Base-by-base conservation (phyloP, 2,329 filamentous ascomycete species). In the Thielaviopsis populi region DNA sequence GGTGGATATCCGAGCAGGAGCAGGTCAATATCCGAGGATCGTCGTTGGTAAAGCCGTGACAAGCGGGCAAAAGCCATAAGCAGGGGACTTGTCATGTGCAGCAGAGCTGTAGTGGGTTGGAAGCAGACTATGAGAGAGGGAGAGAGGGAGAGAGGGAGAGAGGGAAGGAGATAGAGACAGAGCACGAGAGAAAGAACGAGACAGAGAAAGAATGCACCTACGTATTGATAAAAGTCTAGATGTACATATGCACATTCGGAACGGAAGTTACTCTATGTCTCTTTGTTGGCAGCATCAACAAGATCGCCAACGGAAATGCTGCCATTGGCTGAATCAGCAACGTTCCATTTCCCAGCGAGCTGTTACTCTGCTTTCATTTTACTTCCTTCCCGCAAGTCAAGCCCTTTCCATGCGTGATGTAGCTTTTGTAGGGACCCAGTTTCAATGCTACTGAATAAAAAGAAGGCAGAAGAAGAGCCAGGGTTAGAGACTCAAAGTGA, bases 1-100 rank as follows among this genome's bases (percentile, higher is more conserved):
- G 17, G 24, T 37, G 33, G 19, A 37, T 61, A 22, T 48, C 37
- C 41, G 59, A 61, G 59, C 22, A 61, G 59, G 41, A 43, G 40
- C 59, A 48, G 41, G 53, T n/a, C 59, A 46, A 61, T 61, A 46
- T 61, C 59, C 59, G 59, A 61, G 59, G 41, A 61, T 61, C 59
- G 59, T 22, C 41, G 59, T 33, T 27, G 42, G 8, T 33, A 56
- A 37, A 40, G 58, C 37, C 19, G 58, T 37, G 37, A 17, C 37
- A 41, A 60, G 58, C 22, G 37, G 24, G n/a, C 22, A 24, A 13
- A 40, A 43, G 40, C 37, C 37, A 24, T 5, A 27, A 24, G 37
- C 37, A 41, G 24, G 22, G 33, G 37, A 43, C 33, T 37, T 37
- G 33, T 37, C 46, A 24, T n/a, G n/a, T n/a, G n/a, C n/a, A n/a